Base-by-base conservation (phyloP, 1,284 basidiomycete species). In the Abortiporus biennis region DNA sequence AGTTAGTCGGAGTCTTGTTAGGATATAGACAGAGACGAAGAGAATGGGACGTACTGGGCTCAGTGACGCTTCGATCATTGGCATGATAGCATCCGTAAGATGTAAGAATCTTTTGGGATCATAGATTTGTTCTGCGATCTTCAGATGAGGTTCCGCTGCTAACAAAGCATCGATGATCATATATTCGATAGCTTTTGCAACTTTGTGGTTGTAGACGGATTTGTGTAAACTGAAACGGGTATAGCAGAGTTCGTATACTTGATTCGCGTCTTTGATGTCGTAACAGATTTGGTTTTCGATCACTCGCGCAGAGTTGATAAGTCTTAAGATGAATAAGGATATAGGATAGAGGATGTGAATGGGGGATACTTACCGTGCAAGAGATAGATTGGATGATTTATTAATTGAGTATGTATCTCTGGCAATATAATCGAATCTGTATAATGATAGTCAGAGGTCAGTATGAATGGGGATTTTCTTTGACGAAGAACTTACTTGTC, bases 111-210 rank as follows among this genome's bases (percentile, higher is more conserved):
- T 67, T 36, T 74, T 64, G 0, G 85, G 78, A 23, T 80, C 55
- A 31, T 68, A 59, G n/a, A 88, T 71, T 1, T 67, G 63, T 1
- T 70, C 56, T 0, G 81, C 74, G 43, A 88, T 76, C 32, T 77
- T 66, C 55, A 88, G 57, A 45, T 70, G 46, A 0, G 75, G 72
- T 31, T 90, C 81, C 0, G 87, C 87, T 0, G 63, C 61, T 1
- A 80, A 62, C 6, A 90, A 67, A 0, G 72, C 84, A 50, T 90
- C 87, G 3, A 86, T 68, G 17, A 90, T 67, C 86, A 89, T 90
- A 53, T 79, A 76, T 54, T 89, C 87, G 41, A 90, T 80, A 0
- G 83, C 77, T 49, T 74, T 81, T 5, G 81, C 85, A 3, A 82
- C 78, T 59, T 87, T 87, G 58, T 89, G 86, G 45, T 77, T 80